These are phyloP conservation scores for Peniophora sp. DNA, from an alignment of 1,284 basidiomycete species.

Conservation along the genomic window DNA sequence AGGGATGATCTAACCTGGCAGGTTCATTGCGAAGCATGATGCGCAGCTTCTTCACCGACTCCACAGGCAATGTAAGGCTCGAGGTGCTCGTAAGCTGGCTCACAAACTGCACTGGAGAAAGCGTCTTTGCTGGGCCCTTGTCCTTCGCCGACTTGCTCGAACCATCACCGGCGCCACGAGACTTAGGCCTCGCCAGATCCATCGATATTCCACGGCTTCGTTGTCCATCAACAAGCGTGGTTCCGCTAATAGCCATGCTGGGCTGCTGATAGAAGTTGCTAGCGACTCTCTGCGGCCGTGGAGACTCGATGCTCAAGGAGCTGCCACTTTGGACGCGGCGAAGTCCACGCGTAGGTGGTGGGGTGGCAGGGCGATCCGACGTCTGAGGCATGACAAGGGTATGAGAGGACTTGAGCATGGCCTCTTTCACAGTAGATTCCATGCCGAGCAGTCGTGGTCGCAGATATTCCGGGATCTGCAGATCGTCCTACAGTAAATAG, in stretches of 20 bases:
- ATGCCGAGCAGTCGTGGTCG: conserved; percentile 72
- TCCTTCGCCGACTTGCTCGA: conserved; percentile 35
- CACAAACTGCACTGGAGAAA: conserved; percentile 56
- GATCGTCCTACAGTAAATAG: conserved; percentile 51
- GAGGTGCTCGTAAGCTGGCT: conserved; percentile 58
- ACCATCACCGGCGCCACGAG: conserved; percentile 6
- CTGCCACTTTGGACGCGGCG: conserved; percentile 67
- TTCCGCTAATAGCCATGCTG: conserved; percentile 1
- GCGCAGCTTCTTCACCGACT: conserved; percentile 69
- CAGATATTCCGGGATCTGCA: conserved; percentile 73
- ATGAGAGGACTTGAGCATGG: conserved; percentile 83
- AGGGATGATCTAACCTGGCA: conserved; percentile 46
- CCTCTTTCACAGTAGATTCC: conserved; percentile 77
- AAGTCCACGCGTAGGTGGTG: conserved; percentile 25
- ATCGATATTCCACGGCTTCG: conserved; percentile 50
- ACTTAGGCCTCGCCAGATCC: conserved; percentile 33
- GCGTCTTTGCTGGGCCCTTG: conserved; percentile 22
- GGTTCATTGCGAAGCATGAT: conserved; percentile 81
- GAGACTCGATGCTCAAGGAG: conserved; percentile 44
- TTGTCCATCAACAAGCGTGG: neutral
- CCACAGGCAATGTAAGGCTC: conserved; percentile 63
- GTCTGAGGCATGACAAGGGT: conserved; percentile 40
- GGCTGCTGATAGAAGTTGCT: conserved; percentile 26
- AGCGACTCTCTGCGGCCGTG: conserved; percentile 24
- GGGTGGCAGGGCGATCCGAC: neutral